Conservation (phyloP, 148 eudicot genomes). For the Vaccinium myrtillus region DNA sequence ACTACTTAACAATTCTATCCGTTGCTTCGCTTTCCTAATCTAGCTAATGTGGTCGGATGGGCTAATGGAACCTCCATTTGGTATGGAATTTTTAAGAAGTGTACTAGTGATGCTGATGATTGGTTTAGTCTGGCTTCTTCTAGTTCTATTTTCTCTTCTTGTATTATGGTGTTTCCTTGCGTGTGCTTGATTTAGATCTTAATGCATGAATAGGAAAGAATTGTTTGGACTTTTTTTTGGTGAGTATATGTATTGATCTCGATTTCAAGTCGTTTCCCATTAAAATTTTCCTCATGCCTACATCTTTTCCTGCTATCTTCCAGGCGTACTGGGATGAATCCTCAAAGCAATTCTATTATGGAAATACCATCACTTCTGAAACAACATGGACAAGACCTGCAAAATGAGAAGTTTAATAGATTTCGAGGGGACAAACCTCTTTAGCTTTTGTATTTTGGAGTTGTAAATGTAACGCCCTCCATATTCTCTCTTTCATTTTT, state of each 20-base stretch:
- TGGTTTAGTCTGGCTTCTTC: slow-evolving; percentile 7
- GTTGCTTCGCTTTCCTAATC: not conserved
- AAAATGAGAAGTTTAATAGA: slow-evolving; percentile 18
- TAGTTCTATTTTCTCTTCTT: not conserved
- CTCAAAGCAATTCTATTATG: slow-evolving; percentile 75
- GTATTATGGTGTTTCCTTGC: not conserved
- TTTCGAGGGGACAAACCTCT: not conserved
- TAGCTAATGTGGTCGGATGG: not conserved
- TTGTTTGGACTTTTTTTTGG: not conserved
- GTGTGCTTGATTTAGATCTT: not conserved
- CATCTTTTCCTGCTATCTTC: not conserved
- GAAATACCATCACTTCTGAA: slow-evolving; percentile 69
- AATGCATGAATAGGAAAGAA: not conserved
- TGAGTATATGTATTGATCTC: not conserved
- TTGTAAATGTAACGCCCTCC: not conserved
- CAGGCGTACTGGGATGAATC: slow-evolving; percentile 92
- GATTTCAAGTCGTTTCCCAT: not conserved
- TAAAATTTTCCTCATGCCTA: not conserved
- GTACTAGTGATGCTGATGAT: not conserved
- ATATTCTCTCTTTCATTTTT: not conserved
- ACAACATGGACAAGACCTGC: slow-evolving; percentile 82
- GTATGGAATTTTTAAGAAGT: not conserved
- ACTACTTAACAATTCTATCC: not conserved
- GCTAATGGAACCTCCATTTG: not conserved
- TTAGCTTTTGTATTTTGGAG: not conserved